Evolutionary conservation across 805 yeast species (phyloP).

Genomic region (Cyberlindnera japonica): DNA sequence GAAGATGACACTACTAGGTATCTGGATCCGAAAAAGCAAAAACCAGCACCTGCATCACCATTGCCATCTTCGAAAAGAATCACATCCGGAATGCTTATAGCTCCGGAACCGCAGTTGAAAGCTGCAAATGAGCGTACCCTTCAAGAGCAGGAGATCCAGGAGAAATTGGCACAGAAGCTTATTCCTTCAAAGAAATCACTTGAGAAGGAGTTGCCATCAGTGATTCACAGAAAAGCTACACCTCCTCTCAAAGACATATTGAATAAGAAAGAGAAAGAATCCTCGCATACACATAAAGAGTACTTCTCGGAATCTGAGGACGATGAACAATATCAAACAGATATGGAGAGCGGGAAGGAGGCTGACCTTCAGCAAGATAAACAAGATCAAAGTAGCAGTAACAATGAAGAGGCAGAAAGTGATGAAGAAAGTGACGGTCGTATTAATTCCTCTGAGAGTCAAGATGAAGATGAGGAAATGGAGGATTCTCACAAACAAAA

Average conservation of each 20-base stretch:
- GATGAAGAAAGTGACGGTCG: too few species aligned
- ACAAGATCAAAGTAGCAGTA: too few species aligned
- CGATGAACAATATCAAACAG: neutral
- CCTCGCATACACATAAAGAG: conserved; percentile 7
- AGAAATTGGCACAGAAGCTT: conserved; percentile 22
- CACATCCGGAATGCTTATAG: conserved; percentile 41
- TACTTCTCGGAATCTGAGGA: conserved; percentile 15
- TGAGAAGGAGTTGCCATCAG: conserved; percentile 10
- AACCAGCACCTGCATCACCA: conserved; percentile 18
- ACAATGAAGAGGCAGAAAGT: too few species aligned
- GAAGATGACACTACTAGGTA: conserved; percentile 21
- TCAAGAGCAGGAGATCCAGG: conserved; percentile 35
- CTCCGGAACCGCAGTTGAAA: conserved; percentile 40
- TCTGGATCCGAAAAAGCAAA: conserved; percentile 25
- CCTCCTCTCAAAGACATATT: too few species aligned
- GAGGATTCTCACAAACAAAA: too few species aligned
- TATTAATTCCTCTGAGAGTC: too few species aligned
- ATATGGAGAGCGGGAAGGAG: neutral
- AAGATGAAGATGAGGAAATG: too few species aligned
- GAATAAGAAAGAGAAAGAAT: too few species aligned
- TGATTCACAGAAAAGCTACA: too few species aligned
- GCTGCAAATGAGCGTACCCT: conserved; percentile 37
- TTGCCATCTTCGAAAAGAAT: conserved; percentile 33
- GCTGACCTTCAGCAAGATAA: too few species aligned
- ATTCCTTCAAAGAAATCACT: conserved; percentile 20